A percentile compares a stretch with the other conserved stretches of the same genome.
Conservation (phyloP, 2,329 filamentous ascomycete species). For the Ophiostoma pallidulum region DNA sequence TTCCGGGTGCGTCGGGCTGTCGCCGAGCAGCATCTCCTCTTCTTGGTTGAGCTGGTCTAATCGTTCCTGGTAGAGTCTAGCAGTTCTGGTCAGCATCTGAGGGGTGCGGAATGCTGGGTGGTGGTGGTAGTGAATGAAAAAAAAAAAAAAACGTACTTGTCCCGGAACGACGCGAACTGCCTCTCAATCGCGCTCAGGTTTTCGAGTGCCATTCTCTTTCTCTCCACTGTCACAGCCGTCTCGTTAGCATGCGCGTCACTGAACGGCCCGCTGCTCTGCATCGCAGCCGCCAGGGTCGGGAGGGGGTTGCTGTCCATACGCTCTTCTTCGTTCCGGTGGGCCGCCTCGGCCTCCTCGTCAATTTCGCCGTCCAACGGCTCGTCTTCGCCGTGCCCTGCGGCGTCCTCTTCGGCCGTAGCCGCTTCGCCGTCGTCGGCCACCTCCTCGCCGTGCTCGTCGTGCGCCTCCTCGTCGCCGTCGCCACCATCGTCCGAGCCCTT, state of each 20-base stretch:
- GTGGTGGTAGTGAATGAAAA: not conserved
- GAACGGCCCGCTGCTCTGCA: not conserved
- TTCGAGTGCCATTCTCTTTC: slow-evolving; percentile 71
- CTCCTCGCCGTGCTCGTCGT: slow-evolving; percentile 6
- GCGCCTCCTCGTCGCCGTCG: slow-evolving; percentile 12
- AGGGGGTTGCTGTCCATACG: slow-evolving; percentile 32
- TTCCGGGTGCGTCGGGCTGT: slow-evolving; percentile 73
- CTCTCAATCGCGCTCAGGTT: slow-evolving; percentile 73
- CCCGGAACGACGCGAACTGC: slow-evolving; percentile 78
- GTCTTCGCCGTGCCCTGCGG: slow-evolving; percentile 43
- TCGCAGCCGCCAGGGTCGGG: not conserved
- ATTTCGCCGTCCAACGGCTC: slow-evolving; percentile 45
- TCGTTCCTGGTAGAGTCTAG: slow-evolving; percentile 84
- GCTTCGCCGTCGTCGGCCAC: slow-evolving; percentile 22
- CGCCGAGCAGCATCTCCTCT: slow-evolving; percentile 50
- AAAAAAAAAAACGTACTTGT: slow-evolving; percentile 45
- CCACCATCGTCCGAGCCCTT: slow-evolving; percentile 20
- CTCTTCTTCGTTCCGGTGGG: slow-evolving; percentile 55
- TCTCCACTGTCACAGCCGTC: slow-evolving; percentile 47
- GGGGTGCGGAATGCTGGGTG: too few species aligned
- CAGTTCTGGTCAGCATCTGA: too few species aligned
- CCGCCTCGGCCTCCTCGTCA: slow-evolving; percentile 50
- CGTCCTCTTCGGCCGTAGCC: slow-evolving; percentile 26
- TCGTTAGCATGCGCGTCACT: slow-evolving; percentile 1
- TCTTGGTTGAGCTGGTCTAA: slow-evolving; percentile 69